Base-by-base conservation (phyloP, 192 early-diverging fungal species). In the Podila epigama region DNA sequence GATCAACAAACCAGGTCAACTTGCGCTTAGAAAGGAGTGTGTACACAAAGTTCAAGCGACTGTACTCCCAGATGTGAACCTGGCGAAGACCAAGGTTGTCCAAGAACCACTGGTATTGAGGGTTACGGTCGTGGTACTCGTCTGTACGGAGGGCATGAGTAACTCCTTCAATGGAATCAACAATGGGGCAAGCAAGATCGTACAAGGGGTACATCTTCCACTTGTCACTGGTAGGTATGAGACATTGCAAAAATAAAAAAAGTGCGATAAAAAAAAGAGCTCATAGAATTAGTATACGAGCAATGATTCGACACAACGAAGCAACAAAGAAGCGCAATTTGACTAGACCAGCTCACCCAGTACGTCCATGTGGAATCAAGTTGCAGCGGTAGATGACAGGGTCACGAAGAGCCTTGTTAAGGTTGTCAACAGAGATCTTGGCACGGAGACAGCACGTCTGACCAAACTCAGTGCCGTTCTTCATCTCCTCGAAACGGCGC, bases 191-290 rank as follows among this genome's bases (percentile, higher is more conserved):
- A 42, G 93, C 94, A 85, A 98, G 98, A 83, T 99, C 98, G 80
- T 99, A 99, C 13, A 94, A 94, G 48, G 97, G 98, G 82, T 99
- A 99, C 50, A 98, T 84, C 86, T 97, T 99, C 94, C 94, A 99
- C 75, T 89, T 91, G 37, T 83, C 77, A 22, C 80, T 77, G 40
- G 20, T 22, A 44, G 50, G 9, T 5, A 12, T 25, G 11, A 59
- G 29, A 8, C 27, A 34, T 10, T 18, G 12, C 13, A 31, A 39
- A 55, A 33, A 22, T 6, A 61, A 44, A 34, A 44, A 50, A 42
- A 32, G 27, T 9, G 34, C 11, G 7, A 40, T 22, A 15, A 52
- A 25, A 10, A 37, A 25, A 60, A 52, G 12, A 27, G 34, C 9
- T 33, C n/a, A 33, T 16, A 10, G 29, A 12, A 6, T 27, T 20